Percentiles rank a stretch among this genome's conserved stretches.
Conservation (phyloP, 2,329 filamentous ascomycete genomes). For the Colletotrichum agaves region DNA sequence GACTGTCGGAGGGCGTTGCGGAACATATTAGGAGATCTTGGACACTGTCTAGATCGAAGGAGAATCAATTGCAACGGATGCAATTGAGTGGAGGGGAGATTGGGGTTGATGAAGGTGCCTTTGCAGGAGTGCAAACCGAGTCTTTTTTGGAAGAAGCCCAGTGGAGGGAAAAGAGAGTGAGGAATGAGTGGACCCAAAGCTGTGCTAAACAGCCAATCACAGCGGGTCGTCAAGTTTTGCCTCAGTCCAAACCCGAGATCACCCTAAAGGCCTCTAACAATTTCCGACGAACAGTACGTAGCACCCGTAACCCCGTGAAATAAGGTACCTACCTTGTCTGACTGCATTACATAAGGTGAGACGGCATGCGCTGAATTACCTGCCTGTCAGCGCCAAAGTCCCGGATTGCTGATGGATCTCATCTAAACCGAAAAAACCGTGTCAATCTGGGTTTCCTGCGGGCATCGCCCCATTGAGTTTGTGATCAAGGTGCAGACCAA, state of each 20-base stretch:
- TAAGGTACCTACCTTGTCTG: neutral
- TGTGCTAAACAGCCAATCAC: constrained; percentile 34
- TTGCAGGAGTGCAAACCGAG: constrained; percentile 58
- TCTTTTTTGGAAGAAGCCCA: constrained; percentile 52
- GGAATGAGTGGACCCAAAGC: constrained; percentile 40
- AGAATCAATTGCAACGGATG: constrained; percentile 72
- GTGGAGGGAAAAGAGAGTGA: constrained; percentile 55
- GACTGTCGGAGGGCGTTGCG: constrained; percentile 98
- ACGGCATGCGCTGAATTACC: neutral
- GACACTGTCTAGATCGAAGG: constrained; percentile 61
- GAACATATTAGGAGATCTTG: constrained; percentile 81
- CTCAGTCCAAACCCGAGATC: constrained; percentile 34
- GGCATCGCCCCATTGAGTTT: constrained; percentile 25
- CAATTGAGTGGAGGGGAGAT: constrained; percentile 73
- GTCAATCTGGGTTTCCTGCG: constrained; percentile 26
- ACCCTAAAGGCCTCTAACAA: constrained; percentile 39
- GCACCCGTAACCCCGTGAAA: constrained; percentile 32
- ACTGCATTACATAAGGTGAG: constrained; percentile 4
- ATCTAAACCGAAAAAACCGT: constrained; percentile 25
- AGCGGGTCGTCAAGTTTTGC: constrained; percentile 30
- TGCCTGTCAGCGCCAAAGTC: constrained; percentile 1
- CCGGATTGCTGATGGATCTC: constrained; percentile 22
- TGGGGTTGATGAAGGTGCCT: constrained; percentile 61
- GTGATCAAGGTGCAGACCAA: neutral
- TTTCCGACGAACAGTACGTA: constrained; percentile 33